A percentile compares a stretch with the other conserved stretches of the same genome.
phyloP scores from a whole-genome alignment of 345 rosid species.

The Crucihimalaya himalaica region DNA sequence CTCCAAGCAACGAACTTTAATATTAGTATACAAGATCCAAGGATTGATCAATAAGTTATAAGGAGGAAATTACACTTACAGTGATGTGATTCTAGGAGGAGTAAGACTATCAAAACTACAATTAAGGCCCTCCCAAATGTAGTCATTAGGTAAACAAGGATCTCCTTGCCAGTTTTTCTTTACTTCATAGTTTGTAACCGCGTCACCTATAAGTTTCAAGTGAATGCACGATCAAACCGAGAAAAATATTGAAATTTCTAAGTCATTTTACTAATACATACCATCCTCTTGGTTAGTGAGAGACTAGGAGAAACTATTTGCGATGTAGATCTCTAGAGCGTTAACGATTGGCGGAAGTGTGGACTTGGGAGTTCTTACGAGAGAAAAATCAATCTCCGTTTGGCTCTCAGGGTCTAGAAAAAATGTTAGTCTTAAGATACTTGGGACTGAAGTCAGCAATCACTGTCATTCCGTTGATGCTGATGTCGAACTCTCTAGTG shows the following conservation, averaged over 20 bases:
- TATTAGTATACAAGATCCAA: background rate
- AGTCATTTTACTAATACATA: slow-evolving; percentile 13
- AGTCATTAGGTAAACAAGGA: slow-evolving; percentile 45
- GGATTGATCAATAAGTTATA: background rate
- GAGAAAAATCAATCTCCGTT: background rate
- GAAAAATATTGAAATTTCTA: background rate
- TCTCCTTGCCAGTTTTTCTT: slow-evolving; percentile 57
- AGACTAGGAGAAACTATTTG: slow-evolving; percentile 20
- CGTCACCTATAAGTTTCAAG: slow-evolving; percentile 34
- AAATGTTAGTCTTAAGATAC: slow-evolving; percentile 34
- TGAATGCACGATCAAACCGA: slow-evolving; percentile 13
- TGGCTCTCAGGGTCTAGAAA: slow-evolving; percentile 21
- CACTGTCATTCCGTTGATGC: slow-evolving; percentile 13
- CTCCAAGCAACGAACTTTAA: background rate
- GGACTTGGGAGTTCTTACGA: slow-evolving; percentile 30
- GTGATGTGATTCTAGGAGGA: slow-evolving; percentile 45
- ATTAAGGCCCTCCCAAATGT: slow-evolving; percentile 47
- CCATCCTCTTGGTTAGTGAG: slow-evolving; percentile 42
- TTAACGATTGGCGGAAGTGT: slow-evolving; percentile 44
- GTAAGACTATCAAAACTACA: slow-evolving; percentile 36
- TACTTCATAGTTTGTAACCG: slow-evolving; percentile 41
- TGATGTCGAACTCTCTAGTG: slow-evolving; percentile 39
- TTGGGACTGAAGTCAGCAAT: slow-evolving; percentile 33
- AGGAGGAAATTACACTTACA: slow-evolving; percentile 41
- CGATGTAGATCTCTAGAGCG: slow-evolving; percentile 39